Evolutionary conservation across 2,329 filamentous ascomycete genomes (phyloP), one percentile per base, ranked within the genome.

Genomic region (Aspergillus pseudotamarii): DNA sequence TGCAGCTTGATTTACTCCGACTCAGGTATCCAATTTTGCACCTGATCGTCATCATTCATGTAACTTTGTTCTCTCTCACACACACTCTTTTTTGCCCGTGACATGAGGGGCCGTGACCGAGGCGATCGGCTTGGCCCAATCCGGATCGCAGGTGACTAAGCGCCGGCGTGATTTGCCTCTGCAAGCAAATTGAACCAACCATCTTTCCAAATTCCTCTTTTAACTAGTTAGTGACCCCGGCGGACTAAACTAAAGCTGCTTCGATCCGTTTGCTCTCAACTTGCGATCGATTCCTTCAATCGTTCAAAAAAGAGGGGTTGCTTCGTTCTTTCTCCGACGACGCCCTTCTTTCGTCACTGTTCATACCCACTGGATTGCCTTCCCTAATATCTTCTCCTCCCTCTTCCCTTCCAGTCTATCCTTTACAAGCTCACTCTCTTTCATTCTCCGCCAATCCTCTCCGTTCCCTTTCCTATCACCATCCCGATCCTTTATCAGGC

Each of bases 271-370:
- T 30, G 6, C 26, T 19, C 45, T 26, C 54, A 11, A 12, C 21
- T 51, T 36, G 5, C 56, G 43, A 50, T 57, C 32, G 50, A 48
- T 34, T 38, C 51, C 60, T 41, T 56, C 56, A 57, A 41, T 57
- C 41, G 26, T 56, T 34, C n/a, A 48, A 51, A 59, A 63, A 63
- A 60, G 58, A 60, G 58, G 61, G 61, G 61, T 46, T 41, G 19
- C 12, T 51, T 45, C 38, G 41, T 58, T 51, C 38, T 28, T 58
- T 50, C 53, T 32, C 61, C n/a, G 23, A 41, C 34, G n/a, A n/a
- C 55, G 41, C 45, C 54, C 21, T 26, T 64, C 61, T 60, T 58
- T 53, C 57, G 54, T 59, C 50, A 54, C 46, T 46, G n/a, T 34
- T 59, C 54, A 50, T 41, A 41, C 16, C 38, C 38, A 41, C 38